These are phyloP conservation scores for Monilinia vaccinii-corymbosi DNA, from an alignment of 2,329 filamentous ascomycete genomes.

Conservation along the genomic window DNA sequence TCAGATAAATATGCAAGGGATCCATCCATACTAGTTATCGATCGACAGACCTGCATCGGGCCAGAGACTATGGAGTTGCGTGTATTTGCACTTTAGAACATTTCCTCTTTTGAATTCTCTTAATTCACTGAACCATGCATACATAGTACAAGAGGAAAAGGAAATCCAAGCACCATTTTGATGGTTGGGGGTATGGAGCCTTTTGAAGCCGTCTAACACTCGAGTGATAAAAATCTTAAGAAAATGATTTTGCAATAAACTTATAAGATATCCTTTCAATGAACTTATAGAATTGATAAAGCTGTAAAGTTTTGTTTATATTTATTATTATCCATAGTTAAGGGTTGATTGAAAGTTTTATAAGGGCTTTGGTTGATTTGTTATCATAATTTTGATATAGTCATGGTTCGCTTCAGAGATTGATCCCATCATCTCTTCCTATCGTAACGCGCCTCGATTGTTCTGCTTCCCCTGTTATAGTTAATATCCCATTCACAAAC, in stretches of 20 bases:
- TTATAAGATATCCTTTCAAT: background rate
- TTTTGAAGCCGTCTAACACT: background rate
- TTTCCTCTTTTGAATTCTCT: background rate
- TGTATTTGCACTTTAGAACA: background rate
- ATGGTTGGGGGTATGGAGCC: background rate
- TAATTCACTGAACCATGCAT: background rate
- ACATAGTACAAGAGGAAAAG: too few relatives aligned
- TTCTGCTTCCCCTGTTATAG: background rate
- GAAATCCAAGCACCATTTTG: too few relatives aligned
- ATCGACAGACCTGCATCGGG: background rate
- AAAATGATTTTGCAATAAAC: too few relatives aligned
- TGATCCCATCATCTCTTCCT: background rate
- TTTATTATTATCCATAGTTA: background rate
- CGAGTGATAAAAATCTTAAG: background rate
- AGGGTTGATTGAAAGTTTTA: background rate
- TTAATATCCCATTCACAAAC: background rate
- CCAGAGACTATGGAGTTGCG: background rate
- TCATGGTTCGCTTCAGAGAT: background rate
- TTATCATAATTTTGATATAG: background rate
- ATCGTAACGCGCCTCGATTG: background rate
- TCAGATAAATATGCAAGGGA: too few relatives aligned
- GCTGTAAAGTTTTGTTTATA: background rate
- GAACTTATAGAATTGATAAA: too few relatives aligned
- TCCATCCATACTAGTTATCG: too few relatives aligned
- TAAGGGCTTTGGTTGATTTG: background rate